phyloP scores from a whole-genome alignment of 495 filamentous ascomycete species.

The Cercophora sp. region DNA sequence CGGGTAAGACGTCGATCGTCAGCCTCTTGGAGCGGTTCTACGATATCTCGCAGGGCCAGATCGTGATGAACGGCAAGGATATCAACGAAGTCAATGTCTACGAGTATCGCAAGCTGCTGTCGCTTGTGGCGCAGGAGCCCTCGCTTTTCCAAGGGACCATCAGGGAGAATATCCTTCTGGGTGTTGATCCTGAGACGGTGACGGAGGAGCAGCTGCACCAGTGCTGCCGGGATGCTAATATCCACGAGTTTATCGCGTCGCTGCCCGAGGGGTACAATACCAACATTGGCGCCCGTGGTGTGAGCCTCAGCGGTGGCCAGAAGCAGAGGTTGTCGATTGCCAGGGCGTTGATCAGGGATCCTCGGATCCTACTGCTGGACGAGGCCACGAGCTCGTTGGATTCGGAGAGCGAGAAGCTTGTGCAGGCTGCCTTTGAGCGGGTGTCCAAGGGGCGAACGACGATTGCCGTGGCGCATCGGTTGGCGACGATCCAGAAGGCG shows the following conservation, averaged over 20 bases:
- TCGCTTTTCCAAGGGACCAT: constrained; percentile 55
- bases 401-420: constrained; percentile 64
- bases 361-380: constrained; percentile 67
- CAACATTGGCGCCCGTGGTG: constrained; percentile 56
- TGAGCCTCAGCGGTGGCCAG: constrained; percentile 70
- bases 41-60: constrained; percentile 47
- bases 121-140: constrained; percentile 62
- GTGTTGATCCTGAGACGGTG: constrained; percentile 35
- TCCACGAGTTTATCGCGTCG: constrained; percentile 58
- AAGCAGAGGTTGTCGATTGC: constrained; percentile 74
- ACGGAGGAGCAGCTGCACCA: constrained; percentile 50
- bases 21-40: constrained; percentile 65
- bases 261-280: constrained; percentile 60
- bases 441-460: constrained; percentile 60
- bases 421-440: constrained; percentile 65
- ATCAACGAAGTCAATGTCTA: constrained; percentile 41
- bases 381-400: constrained; percentile 78
- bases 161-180: constrained; percentile 55
- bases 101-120: constrained; percentile 51
- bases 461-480: constrained; percentile 65
- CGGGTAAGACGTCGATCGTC: constrained; percentile 68
- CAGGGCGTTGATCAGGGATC: constrained; percentile 67
- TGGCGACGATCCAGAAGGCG: constrained; percentile 51
- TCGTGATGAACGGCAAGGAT: constrained; percentile 49
- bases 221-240: constrained; percentile 57